A percentile compares a stretch with the other conserved stretches of the same genome.
Conservation (phyloP, 2,329 filamentous ascomycete species). For the Pseudogymnoascus sp. region DNA sequence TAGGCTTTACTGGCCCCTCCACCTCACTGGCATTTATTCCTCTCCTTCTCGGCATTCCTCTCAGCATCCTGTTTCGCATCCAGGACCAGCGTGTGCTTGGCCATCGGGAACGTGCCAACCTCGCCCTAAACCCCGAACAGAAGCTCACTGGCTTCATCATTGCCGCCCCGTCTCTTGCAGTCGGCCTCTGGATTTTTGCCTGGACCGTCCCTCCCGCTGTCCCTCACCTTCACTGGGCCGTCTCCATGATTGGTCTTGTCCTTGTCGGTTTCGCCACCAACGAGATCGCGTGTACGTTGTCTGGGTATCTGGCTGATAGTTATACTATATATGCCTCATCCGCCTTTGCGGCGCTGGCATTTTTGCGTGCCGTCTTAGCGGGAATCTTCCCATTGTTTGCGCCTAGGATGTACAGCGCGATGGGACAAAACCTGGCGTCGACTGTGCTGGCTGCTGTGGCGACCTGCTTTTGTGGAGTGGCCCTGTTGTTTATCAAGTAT, state of each 20-base stretch:
- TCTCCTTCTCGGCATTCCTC: slow-evolving; percentile 33
- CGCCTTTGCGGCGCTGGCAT: slow-evolving; percentile 35
- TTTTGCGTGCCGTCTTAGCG: slow-evolving; percentile 33
- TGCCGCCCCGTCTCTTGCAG: slow-evolving; percentile 36
- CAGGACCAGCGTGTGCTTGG: slow-evolving; percentile 33
- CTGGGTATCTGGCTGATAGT: slow-evolving; percentile 38
- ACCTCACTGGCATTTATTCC: slow-evolving; percentile 36
- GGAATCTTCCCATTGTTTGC: slow-evolving; percentile 36
- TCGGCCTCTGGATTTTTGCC: slow-evolving; percentile 39
- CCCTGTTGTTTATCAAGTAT: slow-evolving; percentile 32
- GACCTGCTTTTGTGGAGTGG: slow-evolving; percentile 34
- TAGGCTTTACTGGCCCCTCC: slow-evolving; percentile 29
- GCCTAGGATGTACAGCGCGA: slow-evolving; percentile 31
- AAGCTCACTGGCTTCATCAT: slow-evolving; percentile 41
- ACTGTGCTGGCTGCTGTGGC: slow-evolving; percentile 35
- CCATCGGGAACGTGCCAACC: slow-evolving; percentile 17
- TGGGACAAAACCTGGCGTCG: slow-evolving; percentile 35
- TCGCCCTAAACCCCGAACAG: slow-evolving; percentile 35
- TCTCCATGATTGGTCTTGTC: slow-evolving; percentile 34
- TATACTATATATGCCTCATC: slow-evolving; percentile 38
- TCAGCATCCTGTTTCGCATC: slow-evolving; percentile 37
- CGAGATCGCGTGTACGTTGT: slow-evolving; percentile 35
- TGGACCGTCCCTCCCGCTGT: slow-evolving; percentile 39
- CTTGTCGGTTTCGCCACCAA: slow-evolving; percentile 41
- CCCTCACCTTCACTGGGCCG: slow-evolving; percentile 31